A percentile compares a stretch with the other conserved stretches of the same genome.
Evolutionary conservation across 306 rosid genomes (phyloP).

Genomic region (Vigna reflexopilosa): DNA sequence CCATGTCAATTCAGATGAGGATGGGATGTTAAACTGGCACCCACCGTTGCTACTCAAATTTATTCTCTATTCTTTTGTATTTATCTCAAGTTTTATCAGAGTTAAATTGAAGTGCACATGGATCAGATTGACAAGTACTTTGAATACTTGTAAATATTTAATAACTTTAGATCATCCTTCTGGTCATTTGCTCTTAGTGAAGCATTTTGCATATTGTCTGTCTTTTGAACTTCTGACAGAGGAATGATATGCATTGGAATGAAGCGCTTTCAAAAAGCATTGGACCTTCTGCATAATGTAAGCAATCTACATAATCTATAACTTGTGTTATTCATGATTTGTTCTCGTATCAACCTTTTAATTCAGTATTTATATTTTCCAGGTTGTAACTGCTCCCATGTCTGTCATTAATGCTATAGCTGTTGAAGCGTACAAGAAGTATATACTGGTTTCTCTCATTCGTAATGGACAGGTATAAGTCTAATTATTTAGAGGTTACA

Average conservation of each 20-base stretch:
- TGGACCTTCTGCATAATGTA: constrained; percentile 96
- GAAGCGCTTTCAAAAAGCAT: constrained; percentile 78
- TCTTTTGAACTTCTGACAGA: constrained; percentile 56
- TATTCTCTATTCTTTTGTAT: too few relatives aligned
- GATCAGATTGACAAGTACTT: neutral
- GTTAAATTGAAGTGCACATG: constrained; percentile 11
- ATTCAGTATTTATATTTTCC: constrained; percentile 40
- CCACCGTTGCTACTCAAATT: too few relatives aligned
- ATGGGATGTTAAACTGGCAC: too few relatives aligned
- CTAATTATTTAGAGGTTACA: neutral
- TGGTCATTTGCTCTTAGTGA: constrained; percentile 26
- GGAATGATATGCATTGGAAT: constrained; percentile 97
- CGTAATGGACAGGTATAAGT: constrained; percentile 76
- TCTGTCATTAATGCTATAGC: constrained; percentile 74
- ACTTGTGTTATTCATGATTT: constrained; percentile 37
- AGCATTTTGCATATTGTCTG: constrained; percentile 31
- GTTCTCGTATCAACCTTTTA: constrained; percentile 24
- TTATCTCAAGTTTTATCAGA: too few relatives aligned
- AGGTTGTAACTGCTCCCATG: constrained; percentile 99
- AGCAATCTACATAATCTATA: constrained; percentile 38
- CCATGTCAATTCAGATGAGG: neutral
- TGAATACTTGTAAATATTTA: constrained; percentile 28
- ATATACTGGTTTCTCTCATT: constrained; percentile 85
- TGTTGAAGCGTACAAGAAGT: constrained; percentile 94
- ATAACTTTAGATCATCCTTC: neutral